Evolutionary conservation across 768 basidiomycete genomes (phyloP), one percentile per base, ranked within the genome.

Genomic region (Kondoa subrosea): DNA sequence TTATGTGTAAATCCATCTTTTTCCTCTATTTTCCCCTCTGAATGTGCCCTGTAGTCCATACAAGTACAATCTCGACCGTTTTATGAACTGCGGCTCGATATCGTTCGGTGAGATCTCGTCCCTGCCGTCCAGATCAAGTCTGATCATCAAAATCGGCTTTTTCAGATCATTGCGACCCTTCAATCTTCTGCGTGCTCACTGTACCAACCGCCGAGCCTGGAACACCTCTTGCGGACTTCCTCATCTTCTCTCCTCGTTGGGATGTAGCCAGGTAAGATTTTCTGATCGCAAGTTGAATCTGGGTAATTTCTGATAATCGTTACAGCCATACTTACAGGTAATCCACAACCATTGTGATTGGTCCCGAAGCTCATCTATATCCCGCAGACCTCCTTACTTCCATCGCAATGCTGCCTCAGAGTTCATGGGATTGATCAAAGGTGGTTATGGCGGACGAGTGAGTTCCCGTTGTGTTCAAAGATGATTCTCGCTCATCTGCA

Each of bases 231-330:
- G 81, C 82, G 1, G 85, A 85, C 74, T 83, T 86, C 77, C 76
- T 86, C 64, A 82, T 85, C 72, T 85, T 85, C 76, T 81, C 82
- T 66, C 81, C 81, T 2, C 78, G 85, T 66, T 86, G 85, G 84
- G 84, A 85, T 72, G 83, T 85, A 66, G 81, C 84, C 0, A 75
- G 72, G 31, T 74, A 79, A 63, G 84, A 85, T 0, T 85, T 84
- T 34, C 66, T 56, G 56, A 60, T 16, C 2, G 58, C 26, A 32
- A 85, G 83, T 73, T 85, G 84, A 73, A 21, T 21, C 21, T 50
- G 8, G 40, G 12, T 50, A 8, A 0, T 75, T 72, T 31, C 74
- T 50, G n/a, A 8, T 21, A 21, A 8, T 50, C 21, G 40, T 21
- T 50, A 21, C 21, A 50, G 40, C 12, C 40, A 79, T 64, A 85